Evolutionary conservation across 495 filamentous ascomycete species (phyloP), one percentile per base, ranked within the genome.

Genomic region (Annulohypoxylon stygium): DNA sequence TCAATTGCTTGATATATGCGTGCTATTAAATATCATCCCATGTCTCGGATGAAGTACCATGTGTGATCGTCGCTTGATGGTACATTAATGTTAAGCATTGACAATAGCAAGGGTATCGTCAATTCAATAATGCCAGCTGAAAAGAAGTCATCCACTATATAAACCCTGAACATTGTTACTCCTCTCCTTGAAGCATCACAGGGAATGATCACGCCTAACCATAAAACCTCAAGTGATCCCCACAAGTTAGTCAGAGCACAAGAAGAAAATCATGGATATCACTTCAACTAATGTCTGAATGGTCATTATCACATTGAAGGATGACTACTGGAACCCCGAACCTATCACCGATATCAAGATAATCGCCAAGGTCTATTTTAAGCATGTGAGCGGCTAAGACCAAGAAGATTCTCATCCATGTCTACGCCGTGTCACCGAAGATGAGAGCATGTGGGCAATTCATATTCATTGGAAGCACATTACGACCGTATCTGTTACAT

Each of bases 341-440:
- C 30, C 30, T 57, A 14, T 18, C 8, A 3, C 25, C 20, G n/a
- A 54, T 14, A 8, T 57, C 8, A 16, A 20, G 9, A 34, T n/a
- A 36, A 36, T 37, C 30, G 33, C 33, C 30, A 36, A 37, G 30
- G 14, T 2, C 33, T 55, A 57, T 57, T 57, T 37, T 57, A 57
- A 37, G 33, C 26, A 34, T 33, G 14, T 37, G 33, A 37, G n/a
- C n/a, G 39, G 7, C 53, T 10, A 54, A 54, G 25, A 20, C 30
- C 33, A 10, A 8, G 4, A 57, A 18, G n/a, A 20, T 20, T 36
- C 33, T 10, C 1, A 20, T 37, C 8, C 48, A 26, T 51, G 51
- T 4, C 26, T 16, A 14, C 12, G 26, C 26, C 51, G 11, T 34
- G 25, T 34, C 16, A 8, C 20, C 20, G 26, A 33, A n/a, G n/a